Conservation (phyloP, 768 basidiomycete genomes). For the Trichaptum fuscoviolaceum region DNA sequence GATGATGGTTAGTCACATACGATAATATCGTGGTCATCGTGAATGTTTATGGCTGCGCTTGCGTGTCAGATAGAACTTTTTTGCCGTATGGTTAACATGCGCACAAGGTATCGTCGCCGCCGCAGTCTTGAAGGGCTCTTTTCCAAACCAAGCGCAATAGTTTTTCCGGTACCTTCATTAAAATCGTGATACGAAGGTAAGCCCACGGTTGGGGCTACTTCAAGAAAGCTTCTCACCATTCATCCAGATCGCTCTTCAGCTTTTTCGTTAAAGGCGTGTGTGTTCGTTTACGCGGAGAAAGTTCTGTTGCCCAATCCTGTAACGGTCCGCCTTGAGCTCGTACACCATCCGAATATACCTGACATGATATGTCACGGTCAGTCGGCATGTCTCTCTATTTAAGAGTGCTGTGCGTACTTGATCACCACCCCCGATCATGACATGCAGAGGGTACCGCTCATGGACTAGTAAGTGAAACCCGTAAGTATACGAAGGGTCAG, state of each 20-base stretch:
- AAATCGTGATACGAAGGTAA: neutral
- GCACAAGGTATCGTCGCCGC: conserved; percentile 10
- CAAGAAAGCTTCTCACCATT: conserved; percentile 7
- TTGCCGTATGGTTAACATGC: neutral
- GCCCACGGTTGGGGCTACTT: neutral
- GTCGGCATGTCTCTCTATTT: no score
- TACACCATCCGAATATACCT: conserved; percentile 15
- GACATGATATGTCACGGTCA: conserved; percentile 6
- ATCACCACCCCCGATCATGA: conserved; percentile 11
- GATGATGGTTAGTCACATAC: neutral
- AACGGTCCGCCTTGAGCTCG: conserved; percentile 11
- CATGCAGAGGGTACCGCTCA: conserved; percentile 11
- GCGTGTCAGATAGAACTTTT: neutral
- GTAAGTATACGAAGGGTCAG: neutral
- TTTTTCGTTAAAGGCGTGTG: conserved; percentile 10
- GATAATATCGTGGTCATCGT: conserved; percentile 14
- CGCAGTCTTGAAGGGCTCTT: conserved; percentile 7
- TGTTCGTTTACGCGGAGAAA: conserved; percentile 7
- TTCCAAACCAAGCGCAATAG: conserved; percentile 12
- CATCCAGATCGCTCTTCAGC: conserved; percentile 10
- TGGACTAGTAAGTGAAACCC: conserved; percentile 7
- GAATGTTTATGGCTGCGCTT: conserved; percentile 1
- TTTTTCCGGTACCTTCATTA: conserved; percentile 10
- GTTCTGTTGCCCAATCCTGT: conserved; percentile 10
- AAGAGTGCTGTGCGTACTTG: neutral